Evolutionary conservation across 1,284 basidiomycete species (phyloP).

Genomic region (Malassezia cuniculi): DNA sequence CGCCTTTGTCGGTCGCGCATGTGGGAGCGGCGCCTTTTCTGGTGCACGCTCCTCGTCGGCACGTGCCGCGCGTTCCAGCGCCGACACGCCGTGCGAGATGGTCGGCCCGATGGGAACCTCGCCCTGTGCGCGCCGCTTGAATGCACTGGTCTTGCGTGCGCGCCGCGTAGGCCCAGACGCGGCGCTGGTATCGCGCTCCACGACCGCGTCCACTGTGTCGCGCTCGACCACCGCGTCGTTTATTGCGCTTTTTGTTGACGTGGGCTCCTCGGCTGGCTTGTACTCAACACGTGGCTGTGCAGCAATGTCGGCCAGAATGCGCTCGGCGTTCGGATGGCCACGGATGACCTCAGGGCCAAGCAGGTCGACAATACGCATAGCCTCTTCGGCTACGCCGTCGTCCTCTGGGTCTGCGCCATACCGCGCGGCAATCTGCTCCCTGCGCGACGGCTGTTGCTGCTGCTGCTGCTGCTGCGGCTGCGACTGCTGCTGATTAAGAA

Average conservation of each 20-base stretch:
- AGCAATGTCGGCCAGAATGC: conserved; percentile 10
- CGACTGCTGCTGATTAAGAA: conserved; percentile 6
- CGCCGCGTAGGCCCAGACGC: conserved; percentile 1
- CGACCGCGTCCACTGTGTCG: neutral
- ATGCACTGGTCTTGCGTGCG: conserved; percentile 24
- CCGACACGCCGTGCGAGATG: conserved; percentile 30
- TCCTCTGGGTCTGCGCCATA: conserved; percentile 26
- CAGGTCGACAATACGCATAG: conserved; percentile 31
- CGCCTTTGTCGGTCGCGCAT: conserved; percentile 40
- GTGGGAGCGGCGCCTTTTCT: conserved; percentile 23
- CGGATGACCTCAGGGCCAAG: conserved; percentile 32
- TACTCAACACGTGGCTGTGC: conserved; percentile 7
- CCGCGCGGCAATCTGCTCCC: conserved; percentile 8
- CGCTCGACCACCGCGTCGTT: conserved; percentile 9
- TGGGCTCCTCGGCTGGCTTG: conserved; percentile 13
- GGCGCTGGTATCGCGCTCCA: neutral
- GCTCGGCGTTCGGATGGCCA: conserved; percentile 29
- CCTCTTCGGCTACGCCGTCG: conserved; percentile 35
- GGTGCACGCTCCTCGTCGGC: conserved; percentile 21
- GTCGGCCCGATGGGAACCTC: conserved; percentile 13
- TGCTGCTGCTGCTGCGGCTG: neutral
- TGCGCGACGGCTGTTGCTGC: neutral
- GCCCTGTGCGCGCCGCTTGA: conserved; percentile 20
- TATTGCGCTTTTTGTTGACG: conserved; percentile 2
- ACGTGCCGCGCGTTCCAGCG: conserved; percentile 26